A percentile compares a stretch with the other conserved stretches of the same genome.
phyloP scores from a whole-genome alignment of 352 stramenopile species.

The Pythium diclinum region DNA sequence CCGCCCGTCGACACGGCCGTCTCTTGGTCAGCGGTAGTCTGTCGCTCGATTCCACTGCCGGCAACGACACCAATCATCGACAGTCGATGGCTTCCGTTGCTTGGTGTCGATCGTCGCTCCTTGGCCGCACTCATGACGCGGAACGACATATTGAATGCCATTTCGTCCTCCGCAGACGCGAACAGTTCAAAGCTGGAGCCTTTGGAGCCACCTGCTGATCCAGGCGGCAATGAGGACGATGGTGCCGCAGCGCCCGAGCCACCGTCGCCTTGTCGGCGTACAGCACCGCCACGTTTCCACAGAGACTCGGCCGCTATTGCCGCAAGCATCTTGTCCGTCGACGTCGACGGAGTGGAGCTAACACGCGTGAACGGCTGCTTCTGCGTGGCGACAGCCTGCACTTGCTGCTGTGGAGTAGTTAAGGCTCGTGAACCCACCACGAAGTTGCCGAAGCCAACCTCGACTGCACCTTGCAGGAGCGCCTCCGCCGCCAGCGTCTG shows the following conservation, averaged over 20 bases:
- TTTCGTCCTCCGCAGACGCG: slow-evolving; percentile 30
- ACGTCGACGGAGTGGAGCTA: not conserved
- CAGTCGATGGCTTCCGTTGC: not conserved
- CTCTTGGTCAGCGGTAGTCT: not conserved
- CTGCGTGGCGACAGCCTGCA: not conserved
- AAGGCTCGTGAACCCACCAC: not conserved
- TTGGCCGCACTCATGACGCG: slow-evolving; percentile 32
- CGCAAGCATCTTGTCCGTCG: not conserved
- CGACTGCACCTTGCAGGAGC: not conserved
- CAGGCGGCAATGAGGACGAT: not conserved
- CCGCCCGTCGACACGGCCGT: not conserved
- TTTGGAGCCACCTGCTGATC: not conserved
- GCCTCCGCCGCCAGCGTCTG: not conserved
- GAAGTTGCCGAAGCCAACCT: slow-evolving; percentile 27
- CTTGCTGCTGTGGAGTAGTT: not conserved
- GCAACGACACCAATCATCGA: slow-evolving; percentile 12
- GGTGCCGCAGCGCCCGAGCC: not conserved
- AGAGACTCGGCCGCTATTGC: slow-evolving; percentile 35
- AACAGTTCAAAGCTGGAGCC: slow-evolving; percentile 25
- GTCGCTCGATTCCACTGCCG: slow-evolving; percentile 1
- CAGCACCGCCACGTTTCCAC: slow-evolving; percentile 45
- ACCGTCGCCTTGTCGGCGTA: slow-evolving; percentile 13
- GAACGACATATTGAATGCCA: slow-evolving; percentile 34
- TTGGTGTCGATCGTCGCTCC: slow-evolving; percentile 15
- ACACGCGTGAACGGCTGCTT: not conserved